Percentiles rank a stretch among this genome's conserved stretches.
Evolutionary conservation across 352 stramenopile genomes (phyloP).

Genomic region (Phytophthora ramorum): DNA sequence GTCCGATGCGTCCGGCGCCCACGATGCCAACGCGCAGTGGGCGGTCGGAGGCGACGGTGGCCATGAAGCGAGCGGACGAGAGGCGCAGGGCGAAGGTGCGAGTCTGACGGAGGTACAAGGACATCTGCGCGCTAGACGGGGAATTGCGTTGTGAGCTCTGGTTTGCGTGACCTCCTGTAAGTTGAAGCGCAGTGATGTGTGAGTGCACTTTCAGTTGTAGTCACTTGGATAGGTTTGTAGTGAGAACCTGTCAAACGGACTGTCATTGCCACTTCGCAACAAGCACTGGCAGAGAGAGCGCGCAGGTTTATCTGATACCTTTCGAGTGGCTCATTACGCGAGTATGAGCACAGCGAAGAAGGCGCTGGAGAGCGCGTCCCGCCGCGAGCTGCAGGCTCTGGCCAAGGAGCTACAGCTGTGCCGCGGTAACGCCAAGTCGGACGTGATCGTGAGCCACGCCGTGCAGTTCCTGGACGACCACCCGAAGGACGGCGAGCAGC

Average conservation of each 20-base stretch:
- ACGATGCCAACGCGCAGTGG: slow-evolving; percentile 71
- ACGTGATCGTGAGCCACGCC: slow-evolving; percentile 63
- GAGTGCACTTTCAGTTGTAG: not conserved
- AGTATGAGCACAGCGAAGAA: slow-evolving; percentile 30
- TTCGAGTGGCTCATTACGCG: not conserved
- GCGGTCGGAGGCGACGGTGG: slow-evolving; percentile 15
- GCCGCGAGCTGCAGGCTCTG: slow-evolving; percentile 69
- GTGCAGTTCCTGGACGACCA: slow-evolving; percentile 50
- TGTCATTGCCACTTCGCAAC: not conserved
- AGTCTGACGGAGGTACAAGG: slow-evolving; percentile 10
- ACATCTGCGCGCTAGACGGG: slow-evolving; percentile 2
- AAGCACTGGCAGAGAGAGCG: slow-evolving; percentile 33
- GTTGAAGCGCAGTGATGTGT: slow-evolving; percentile 31
- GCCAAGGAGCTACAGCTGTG: slow-evolving; percentile 73
- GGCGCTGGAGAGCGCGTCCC: slow-evolving; percentile 51
- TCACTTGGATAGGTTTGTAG: slow-evolving; percentile 2
- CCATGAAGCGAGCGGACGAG: slow-evolving; percentile 22
- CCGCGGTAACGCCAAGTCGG: slow-evolving; percentile 70
- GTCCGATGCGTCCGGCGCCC: slow-evolving; percentile 70
- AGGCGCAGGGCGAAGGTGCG: slow-evolving; percentile 9
- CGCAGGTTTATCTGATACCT: slow-evolving; percentile 24
- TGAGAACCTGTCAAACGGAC: not conserved
- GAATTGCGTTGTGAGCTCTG: slow-evolving; percentile 9
- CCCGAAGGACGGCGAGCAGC: slow-evolving; percentile 45
- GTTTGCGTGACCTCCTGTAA: slow-evolving; percentile 19